These are phyloP conservation scores for Ophiostoma novo-ulmi DNA, from an alignment of 2,329 filamentous ascomycete species.

Conservation along the genomic window DNA sequence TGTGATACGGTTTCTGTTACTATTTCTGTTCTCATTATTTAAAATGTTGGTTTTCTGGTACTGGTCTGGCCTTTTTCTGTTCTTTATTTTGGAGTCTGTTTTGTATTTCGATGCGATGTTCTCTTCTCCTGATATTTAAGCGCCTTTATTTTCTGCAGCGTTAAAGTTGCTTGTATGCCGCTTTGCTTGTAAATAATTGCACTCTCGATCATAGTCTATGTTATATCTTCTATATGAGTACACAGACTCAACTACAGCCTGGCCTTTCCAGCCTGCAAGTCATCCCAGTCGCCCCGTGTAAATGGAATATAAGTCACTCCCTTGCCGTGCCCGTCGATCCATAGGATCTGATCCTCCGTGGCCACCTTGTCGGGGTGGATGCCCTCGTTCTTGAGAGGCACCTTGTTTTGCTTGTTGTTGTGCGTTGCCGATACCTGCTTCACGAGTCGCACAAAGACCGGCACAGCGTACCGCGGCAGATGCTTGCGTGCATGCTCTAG, in stretches of 20 bases:
- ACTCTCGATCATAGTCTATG: neutral
- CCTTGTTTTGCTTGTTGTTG: slow-evolving; percentile 79
- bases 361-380: slow-evolving; percentile 51
- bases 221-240: neutral
- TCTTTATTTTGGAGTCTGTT: no score
- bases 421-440: slow-evolving; percentile 56
- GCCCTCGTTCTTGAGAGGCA: slow-evolving; percentile 61
- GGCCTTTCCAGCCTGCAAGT: slow-evolving; percentile 30
- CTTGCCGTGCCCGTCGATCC: slow-evolving; percentile 56
- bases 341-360: slow-evolving; percentile 40
- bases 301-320: slow-evolving; percentile 55
- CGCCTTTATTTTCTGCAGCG: no score
- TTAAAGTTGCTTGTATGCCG: no score
- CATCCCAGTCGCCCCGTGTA: slow-evolving; percentile 53
- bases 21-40: no score
- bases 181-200: no score
- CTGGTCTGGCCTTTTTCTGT: no score
- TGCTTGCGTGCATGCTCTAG: slow-evolving; percentile 53
- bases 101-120: no score
- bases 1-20: no score
- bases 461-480: slow-evolving; percentile 69
- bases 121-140: no score
- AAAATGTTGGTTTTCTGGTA: no score
- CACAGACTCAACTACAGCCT: slow-evolving; percentile 27
- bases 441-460: slow-evolving; percentile 64